Evolutionary conservation across 1,284 basidiomycete species (phyloP).

Genomic region (Grifola frondosa): DNA sequence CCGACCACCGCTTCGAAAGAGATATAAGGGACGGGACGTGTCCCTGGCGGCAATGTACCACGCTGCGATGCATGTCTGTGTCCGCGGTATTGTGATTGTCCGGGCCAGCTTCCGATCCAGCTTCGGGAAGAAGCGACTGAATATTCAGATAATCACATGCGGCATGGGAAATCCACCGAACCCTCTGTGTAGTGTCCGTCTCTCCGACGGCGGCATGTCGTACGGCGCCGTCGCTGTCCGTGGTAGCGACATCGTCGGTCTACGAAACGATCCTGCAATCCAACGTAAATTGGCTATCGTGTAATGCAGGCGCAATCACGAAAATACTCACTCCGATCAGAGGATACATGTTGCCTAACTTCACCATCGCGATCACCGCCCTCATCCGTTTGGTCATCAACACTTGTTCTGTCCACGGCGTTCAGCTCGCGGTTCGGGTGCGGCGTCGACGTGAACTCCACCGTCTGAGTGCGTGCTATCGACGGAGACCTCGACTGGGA

Average conservation of each 20-base stretch:
- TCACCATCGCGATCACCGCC: too few relatives aligned
- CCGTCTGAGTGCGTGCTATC: constrained; percentile 47
- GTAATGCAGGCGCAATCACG: not conserved
- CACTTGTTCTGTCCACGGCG: too few relatives aligned
- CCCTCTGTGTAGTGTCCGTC: constrained; percentile 41
- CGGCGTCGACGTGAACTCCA: constrained; percentile 51
- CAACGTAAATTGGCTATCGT: constrained; percentile 9
- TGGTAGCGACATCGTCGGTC: constrained; percentile 21
- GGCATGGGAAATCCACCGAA: constrained; percentile 95
- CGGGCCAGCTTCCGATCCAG: constrained; percentile 29
- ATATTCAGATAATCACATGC: constrained; percentile 45
- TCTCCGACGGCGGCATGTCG: constrained; percentile 17
- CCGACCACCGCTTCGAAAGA: constrained; percentile 85
- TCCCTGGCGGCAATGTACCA: constrained; percentile 34
- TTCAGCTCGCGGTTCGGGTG: constrained; percentile 18
- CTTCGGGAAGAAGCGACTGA: constrained; percentile 27
- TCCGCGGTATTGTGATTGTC: constrained; percentile 31
- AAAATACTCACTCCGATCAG: constrained; percentile 7
- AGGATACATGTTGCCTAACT: not conserved
- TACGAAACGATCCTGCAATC: constrained; percentile 21
- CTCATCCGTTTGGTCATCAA: too few relatives aligned
- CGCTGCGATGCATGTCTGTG: constrained; percentile 31
- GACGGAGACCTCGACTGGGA: constrained; percentile 14
- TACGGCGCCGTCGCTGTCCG: constrained; percentile 13
- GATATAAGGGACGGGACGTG: constrained; percentile 76